Conservation (phyloP, 805 yeast genomes). For the Tetrapisispora fleetii region DNA sequence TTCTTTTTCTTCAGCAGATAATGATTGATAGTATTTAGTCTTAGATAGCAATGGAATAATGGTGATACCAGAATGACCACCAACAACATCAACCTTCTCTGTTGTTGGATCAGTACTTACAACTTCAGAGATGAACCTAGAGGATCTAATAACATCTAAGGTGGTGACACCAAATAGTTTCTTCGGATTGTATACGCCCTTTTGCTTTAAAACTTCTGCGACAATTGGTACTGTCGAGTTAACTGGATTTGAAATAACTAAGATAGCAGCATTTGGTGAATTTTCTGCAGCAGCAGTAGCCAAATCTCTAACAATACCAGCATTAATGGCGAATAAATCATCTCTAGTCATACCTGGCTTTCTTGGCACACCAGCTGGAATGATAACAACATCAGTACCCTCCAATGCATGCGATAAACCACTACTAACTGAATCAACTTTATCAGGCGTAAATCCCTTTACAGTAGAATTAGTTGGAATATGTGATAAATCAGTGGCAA, state of each 20-base stretch:
- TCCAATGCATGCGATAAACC: slow-evolving; percentile 66
- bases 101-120: slow-evolving; percentile 53
- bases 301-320: slow-evolving; percentile 87
- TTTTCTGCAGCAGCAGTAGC: slow-evolving; percentile 75
- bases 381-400: slow-evolving; percentile 66
- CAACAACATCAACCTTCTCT: slow-evolving; percentile 80
- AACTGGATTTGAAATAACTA: slow-evolving; percentile 88
- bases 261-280: slow-evolving; percentile 76
- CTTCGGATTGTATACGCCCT: slow-evolving; percentile 85
- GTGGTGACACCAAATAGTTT: slow-evolving; percentile 95
- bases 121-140: slow-evolving; percentile 61
- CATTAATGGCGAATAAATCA: slow-evolving; percentile 92
- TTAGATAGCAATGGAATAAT: slow-evolving; percentile 89
- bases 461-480: slow-evolving; percentile 87
- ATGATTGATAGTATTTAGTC: slow-evolving; percentile 51
- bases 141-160: slow-evolving; percentile 81
- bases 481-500: slow-evolving; percentile 92
- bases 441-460: slow-evolving; percentile 82
- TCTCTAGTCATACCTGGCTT: slow-evolving; percentile 99
- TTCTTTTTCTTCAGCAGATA: slow-evolving; percentile 48
- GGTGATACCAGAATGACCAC: slow-evolving; percentile 96
- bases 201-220: slow-evolving; percentile 78
- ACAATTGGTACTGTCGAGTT: slow-evolving; percentile 96
- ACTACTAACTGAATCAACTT: slow-evolving; percentile 31
- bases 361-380: slow-evolving; percentile 98